phyloP scores from a whole-genome alignment of 169 alveolate species.

The Plasmodium gaboni region DNA sequence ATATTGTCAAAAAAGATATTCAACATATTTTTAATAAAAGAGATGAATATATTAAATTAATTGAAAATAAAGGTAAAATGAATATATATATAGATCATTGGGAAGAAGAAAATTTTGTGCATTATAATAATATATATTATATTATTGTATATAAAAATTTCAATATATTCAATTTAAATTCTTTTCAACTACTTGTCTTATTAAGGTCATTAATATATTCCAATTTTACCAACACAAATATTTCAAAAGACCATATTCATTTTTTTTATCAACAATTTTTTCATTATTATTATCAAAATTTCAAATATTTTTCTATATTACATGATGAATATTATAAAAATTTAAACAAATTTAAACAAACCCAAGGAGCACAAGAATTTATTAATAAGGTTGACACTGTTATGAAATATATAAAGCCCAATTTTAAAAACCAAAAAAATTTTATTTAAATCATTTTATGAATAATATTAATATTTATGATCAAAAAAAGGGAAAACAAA shows the following conservation, averaged over 20 bases:
- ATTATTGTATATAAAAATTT: constrained; percentile 26
- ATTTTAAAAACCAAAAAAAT: constrained; percentile 5
- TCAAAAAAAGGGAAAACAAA: too few relatives aligned
- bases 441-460: background rate
- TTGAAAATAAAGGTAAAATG: constrained; percentile 44
- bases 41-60: constrained; percentile 23
- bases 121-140: constrained; percentile 56
- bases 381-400: constrained; percentile 26
- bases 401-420: constrained; percentile 19
- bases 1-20: constrained; percentile 36
- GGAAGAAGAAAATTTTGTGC: constrained; percentile 59
- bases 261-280: constrained; percentile 26
- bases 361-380: constrained; percentile 10
- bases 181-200: constrained; percentile 36
- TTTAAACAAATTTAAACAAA: background rate
- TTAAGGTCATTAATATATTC: constrained; percentile 13
- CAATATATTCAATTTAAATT: constrained; percentile 19
- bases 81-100: constrained; percentile 66
- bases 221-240: constrained; percentile 40
- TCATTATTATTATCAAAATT: constrained; percentile 15
- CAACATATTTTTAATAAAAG: constrained; percentile 20
- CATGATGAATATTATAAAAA: constrained; percentile 27
- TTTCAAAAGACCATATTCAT: constrained; percentile 24
- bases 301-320: constrained; percentile 37
- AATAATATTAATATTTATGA: background rate